phyloP scores from a whole-genome alignment of 129 eudicot species.

The Dittrichia graveolens region DNA sequence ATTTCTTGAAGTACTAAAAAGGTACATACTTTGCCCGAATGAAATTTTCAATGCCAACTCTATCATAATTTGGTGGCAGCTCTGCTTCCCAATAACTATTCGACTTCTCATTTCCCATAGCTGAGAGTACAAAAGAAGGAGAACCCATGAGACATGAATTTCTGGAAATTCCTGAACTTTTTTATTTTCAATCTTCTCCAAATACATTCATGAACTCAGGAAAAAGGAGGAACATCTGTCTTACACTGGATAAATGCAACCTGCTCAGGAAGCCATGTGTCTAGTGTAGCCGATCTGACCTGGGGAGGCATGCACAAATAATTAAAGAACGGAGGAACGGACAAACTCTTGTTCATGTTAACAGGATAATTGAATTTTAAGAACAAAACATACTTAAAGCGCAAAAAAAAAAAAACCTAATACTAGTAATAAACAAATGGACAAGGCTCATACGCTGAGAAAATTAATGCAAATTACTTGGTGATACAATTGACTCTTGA shows the following conservation, averaged over 20 bases:
- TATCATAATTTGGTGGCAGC: slow-evolving; percentile 86
- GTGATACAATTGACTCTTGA: background rate
- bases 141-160: background rate
- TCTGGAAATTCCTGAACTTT: background rate
- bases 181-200: slow-evolving; percentile 11
- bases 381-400: background rate
- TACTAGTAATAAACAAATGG: slow-evolving; percentile 1
- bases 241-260: slow-evolving; percentile 91
- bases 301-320: slow-evolving; percentile 36
- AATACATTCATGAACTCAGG: background rate
- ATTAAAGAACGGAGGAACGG: slow-evolving; percentile 5
- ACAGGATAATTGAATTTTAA: background rate
- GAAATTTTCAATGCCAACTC: slow-evolving; percentile 96
- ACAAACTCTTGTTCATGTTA: slow-evolving; percentile 16
- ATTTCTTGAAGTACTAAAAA: slow-evolving; percentile 1
- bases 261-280: slow-evolving; percentile 99
- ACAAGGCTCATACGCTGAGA: background rate
- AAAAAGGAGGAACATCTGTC: slow-evolving; percentile 22
- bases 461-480: slow-evolving; percentile 19
- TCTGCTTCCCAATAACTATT: slow-evolving; percentile 99
- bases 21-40: slow-evolving; percentile 91
- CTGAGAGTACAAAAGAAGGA: slow-evolving; percentile 41
- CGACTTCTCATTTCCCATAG: slow-evolving; percentile 96
- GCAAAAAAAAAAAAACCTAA: slow-evolving; percentile 10
- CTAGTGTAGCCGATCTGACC: slow-evolving; percentile 97